Base-by-base conservation (phyloP, 2,329 filamentous ascomycete species). In the Talaromyces pinophilus region DNA sequence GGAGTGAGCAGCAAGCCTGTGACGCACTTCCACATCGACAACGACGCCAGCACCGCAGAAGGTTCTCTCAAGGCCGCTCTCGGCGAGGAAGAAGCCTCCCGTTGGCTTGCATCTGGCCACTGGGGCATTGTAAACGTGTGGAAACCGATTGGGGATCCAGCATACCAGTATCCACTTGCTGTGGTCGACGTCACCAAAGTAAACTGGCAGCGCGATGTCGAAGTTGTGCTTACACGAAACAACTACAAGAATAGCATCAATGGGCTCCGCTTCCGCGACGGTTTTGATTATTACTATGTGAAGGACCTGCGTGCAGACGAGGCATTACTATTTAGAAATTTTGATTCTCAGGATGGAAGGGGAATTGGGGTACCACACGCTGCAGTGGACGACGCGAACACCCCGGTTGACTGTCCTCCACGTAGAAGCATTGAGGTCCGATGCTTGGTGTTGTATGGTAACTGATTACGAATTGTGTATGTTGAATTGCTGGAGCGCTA, bases 211-310 rank as follows among this genome's bases (percentile, higher is more conserved):
- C 50, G 50, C 25, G 50, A 55, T 55, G 50, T 55, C 19, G 50
- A 55, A 22, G 50, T 55, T 55, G 50, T 55, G 25, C 25, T 55
- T 7, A 55, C 50, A 30, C 50, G 50, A 30, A 55, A 55, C 25
- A 55, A 55, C 50, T 55, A 55, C 25, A 55, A 55, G 30, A 55
- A 55, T 33, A 55, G 50, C 50, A 55, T 55, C 50, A 55, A 55
- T 55, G 50, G 50, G 10, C 50, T 55, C 50, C 50, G 50, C 50
- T 55, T 30, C 50, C 50, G 50, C 25, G 50, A 55, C 19, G 50
- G 50, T 2, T 55, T 55, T 22, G 30, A 55, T 30, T 55, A 55
- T 55, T 55, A 55, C 50, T 55, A 55, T 28, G 50, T 55, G 10
- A 55, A 55, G 11, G 25, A 55, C 13, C 22, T 55, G 25, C 50